phyloP scores from a whole-genome alignment of 371 early-diverging fungal species.

The Mucor indicus region DNA sequence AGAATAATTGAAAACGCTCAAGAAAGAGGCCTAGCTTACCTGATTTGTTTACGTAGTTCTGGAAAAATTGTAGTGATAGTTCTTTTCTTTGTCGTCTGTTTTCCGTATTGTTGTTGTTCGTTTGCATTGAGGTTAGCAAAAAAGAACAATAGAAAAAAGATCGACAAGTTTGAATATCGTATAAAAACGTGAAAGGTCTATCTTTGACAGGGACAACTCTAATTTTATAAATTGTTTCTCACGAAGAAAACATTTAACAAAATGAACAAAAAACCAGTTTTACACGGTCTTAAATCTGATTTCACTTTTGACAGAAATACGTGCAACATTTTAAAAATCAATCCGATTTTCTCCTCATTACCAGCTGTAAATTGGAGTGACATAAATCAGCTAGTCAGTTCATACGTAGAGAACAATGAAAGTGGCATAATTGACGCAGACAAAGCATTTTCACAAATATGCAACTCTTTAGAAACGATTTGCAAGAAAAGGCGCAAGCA shows the following conservation, averaged over 20 bases:
- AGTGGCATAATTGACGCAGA: not conserved
- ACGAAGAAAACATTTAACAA: no score
- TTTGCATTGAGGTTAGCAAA: no score
- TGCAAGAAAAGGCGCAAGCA: not conserved
- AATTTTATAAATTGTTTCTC: no score
- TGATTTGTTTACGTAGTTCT: no score
- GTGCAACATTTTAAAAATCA: not conserved
- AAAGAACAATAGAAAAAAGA: no score
- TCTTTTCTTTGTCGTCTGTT: no score
- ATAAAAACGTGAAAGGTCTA: no score
- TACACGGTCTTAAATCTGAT: slow-evolving; percentile 5
- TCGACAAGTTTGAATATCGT: no score
- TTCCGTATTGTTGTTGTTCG: no score
- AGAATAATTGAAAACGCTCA: not conserved
- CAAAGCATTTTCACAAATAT: not conserved
- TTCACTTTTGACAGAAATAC: not conserved
- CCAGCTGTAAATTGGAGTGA: not conserved
- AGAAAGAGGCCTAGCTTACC: not conserved
- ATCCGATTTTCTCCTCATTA: not conserved
- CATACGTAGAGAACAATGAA: not conserved
- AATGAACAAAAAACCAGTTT: slow-evolving; percentile 1
- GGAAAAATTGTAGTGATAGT: no score
- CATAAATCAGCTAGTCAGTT: not conserved
- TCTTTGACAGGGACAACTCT: no score
- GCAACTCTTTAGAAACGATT: not conserved